Conservation (phyloP, 192 early-diverging fungal species). For the Coemansia sp. region DNA sequence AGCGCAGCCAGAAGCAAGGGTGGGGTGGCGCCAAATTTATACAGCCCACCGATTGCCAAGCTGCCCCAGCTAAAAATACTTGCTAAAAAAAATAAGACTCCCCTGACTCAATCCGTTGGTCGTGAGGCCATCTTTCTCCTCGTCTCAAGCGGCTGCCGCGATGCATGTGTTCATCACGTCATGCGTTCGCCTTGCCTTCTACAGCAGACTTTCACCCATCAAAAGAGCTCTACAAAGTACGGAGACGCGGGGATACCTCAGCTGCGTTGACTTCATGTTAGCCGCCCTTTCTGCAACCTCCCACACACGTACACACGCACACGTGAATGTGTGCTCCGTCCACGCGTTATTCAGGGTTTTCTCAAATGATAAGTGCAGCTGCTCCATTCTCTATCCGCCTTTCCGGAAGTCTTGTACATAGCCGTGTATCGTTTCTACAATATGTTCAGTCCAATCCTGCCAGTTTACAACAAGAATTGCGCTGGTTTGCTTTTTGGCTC, state of each 20-base stretch:
- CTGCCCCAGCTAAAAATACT: neutral
- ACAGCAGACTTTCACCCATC: neutral
- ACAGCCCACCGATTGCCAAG: neutral
- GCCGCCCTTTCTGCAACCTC: neutral
- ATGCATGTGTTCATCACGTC: conserved; percentile 6
- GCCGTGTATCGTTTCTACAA: neutral
- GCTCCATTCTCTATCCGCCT: neutral
- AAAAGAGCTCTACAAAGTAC: neutral
- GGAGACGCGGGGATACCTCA: neutral
- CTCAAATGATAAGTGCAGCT: neutral
- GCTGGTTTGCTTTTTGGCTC: neutral
- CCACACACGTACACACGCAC: neutral
- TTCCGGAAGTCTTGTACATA: neutral
- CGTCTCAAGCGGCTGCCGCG: neutral
- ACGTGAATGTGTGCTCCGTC: neutral
- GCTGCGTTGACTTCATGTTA: neutral
- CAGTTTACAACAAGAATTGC: neutral
- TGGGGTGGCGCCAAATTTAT: neutral
- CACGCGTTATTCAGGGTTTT: neutral
- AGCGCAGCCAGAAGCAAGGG: conserved; percentile 25
- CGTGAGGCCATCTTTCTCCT: neutral
- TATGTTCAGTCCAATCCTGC: neutral
- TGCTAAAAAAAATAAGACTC: neutral
- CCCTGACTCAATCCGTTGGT: neutral
- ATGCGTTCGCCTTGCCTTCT: neutral